phyloP scores from a whole-genome alignment of 306 rosid species.

The Psophocarpus tetragonolobus region DNA sequence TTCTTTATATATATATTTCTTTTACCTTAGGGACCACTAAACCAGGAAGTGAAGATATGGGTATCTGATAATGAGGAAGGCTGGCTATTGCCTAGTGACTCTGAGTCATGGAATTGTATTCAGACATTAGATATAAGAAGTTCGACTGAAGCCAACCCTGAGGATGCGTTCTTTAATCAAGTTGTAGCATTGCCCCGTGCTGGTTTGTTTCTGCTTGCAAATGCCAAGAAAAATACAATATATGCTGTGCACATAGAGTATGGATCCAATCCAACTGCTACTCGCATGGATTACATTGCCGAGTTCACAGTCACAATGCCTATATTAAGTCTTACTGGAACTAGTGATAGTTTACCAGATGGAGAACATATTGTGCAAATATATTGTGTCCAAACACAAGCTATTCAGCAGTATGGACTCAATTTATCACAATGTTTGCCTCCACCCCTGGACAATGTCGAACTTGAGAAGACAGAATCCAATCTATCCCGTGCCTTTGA shows the following conservation, averaged over 20 bases:
- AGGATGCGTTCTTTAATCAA: constrained; percentile 71
- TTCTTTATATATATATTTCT: neutral
- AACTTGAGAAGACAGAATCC: constrained; percentile 49
- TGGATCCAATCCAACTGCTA: constrained; percentile 70
- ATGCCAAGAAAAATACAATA: constrained; percentile 79
- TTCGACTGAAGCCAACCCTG: constrained; percentile 54
- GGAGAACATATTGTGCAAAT: constrained; percentile 68
- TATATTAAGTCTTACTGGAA: constrained; percentile 70
- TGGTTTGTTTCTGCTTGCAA: constrained; percentile 68
- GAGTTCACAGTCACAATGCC: constrained; percentile 82
- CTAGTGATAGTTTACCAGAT: constrained; percentile 65
- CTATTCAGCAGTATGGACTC: constrained; percentile 79
- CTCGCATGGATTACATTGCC: constrained; percentile 71
- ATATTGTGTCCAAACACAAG: constrained; percentile 81
- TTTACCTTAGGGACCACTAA: constrained; percentile 64
- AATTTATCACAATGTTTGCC: constrained; percentile 72
- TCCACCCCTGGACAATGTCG: constrained; percentile 59
- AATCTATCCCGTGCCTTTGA: constrained; percentile 40
- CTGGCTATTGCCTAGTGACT: constrained; percentile 72
- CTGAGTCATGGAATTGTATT: constrained; percentile 72
- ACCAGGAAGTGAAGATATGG: constrained; percentile 73
- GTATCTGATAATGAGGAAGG: constrained; percentile 69
- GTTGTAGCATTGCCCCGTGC: constrained; percentile 63
- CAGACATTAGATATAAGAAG: constrained; percentile 65
- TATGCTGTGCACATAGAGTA: constrained; percentile 73